Conservation (phyloP, 345 rosid genomes). For the Citrus unshiu region DNA sequence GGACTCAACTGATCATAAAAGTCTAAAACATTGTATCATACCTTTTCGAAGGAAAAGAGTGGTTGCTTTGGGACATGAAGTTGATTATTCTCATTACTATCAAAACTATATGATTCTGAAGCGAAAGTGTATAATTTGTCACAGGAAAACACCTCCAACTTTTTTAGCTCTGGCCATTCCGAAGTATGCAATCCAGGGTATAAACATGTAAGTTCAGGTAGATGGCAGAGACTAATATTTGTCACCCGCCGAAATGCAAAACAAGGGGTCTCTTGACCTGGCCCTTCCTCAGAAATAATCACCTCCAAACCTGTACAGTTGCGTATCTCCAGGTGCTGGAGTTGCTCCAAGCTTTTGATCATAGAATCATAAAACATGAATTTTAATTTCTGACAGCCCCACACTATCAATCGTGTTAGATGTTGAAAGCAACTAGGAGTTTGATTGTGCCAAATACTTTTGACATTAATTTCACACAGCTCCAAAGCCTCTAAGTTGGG, state of each 20-base stretch:
- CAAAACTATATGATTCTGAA: neutral
- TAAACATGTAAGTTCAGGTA: conserved; percentile 17
- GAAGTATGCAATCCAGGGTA: conserved; percentile 15
- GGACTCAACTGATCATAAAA: neutral
- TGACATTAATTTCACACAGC: neutral
- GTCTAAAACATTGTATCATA: neutral
- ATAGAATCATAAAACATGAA: neutral
- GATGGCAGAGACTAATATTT: neutral
- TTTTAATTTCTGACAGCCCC: neutral
- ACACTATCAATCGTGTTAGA: neutral
- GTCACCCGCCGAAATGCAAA: conserved; percentile 23
- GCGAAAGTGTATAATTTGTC: neutral
- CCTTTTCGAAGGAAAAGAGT: neutral
- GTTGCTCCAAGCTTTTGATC: neutral
- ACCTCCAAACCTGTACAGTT: neutral
- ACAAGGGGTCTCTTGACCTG: neutral
- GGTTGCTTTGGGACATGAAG: neutral
- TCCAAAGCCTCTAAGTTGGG: conserved; percentile 18
- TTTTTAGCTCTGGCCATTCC: conserved; percentile 19
- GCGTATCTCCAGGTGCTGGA: neutral
- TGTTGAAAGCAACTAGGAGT: neutral
- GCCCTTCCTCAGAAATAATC: conserved; percentile 12
- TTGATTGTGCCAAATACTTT: conserved; percentile 3
- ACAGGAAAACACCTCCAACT: neutral
- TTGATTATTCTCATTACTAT: neutral